Evolutionary conservation across 331 rosid species (phyloP).

Genomic region (Pyrus hybrid): DNA sequence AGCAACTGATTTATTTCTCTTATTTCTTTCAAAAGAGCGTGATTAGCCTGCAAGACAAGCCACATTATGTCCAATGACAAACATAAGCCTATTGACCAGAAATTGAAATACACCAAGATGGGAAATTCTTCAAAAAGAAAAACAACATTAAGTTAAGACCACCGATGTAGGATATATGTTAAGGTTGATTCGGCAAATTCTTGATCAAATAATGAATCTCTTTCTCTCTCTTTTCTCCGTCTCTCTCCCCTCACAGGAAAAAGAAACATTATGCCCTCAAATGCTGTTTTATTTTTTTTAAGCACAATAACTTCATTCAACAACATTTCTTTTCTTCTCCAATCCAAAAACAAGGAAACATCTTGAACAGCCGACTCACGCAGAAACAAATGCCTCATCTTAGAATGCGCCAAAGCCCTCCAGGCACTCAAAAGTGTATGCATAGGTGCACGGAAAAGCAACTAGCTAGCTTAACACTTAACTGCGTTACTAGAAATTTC

Average conservation of each 20-base stretch:
- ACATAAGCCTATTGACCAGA: neutral
- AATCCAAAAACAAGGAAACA: neutral
- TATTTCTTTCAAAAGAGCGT: constrained; percentile 82
- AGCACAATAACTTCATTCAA: neutral
- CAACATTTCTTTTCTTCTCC: neutral
- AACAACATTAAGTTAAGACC: neutral
- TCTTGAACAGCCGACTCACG: neutral
- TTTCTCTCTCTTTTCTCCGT: too few relatives aligned
- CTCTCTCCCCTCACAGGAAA: too few relatives aligned
- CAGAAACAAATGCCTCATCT: neutral
- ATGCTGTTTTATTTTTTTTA: neutral
- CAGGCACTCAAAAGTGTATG: neutral
- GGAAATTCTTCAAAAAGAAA: neutral
- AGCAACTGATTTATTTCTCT: constrained; percentile 75
- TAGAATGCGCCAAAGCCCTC: neutral
- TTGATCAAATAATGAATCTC: too few relatives aligned
- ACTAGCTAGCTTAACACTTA: neutral
- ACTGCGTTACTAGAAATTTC: neutral
- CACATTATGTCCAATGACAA: neutral
- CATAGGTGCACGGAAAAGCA: neutral
- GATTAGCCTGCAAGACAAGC: constrained; percentile 56
- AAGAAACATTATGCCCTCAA: neutral
- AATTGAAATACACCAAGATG: neutral
- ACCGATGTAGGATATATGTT: neutral
- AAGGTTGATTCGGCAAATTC: too few relatives aligned